phyloP scores from a whole-genome alignment of 768 basidiomycete genomes.

The Tylopilus vinaceipallidus region DNA sequence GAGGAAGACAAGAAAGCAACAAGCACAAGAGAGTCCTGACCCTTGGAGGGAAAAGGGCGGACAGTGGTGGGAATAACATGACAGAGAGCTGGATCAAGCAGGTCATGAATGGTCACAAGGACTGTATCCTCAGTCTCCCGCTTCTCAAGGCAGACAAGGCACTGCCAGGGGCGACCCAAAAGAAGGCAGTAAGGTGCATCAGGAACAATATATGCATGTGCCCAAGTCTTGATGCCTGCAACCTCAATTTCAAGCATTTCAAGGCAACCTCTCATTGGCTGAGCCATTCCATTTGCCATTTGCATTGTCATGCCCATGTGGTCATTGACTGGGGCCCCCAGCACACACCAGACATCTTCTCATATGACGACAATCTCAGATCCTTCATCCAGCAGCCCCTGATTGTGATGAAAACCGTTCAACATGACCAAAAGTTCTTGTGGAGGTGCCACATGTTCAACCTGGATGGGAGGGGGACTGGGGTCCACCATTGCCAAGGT shows the following conservation, averaged over 20 bases:
- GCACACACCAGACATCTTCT: slow-evolving; percentile 14
- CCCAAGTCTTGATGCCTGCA: slow-evolving; percentile 19
- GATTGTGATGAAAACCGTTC: neutral
- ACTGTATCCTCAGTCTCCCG: neutral
- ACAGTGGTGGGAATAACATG: neutral
- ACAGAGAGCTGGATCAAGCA: neutral
- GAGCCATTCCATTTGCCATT: slow-evolving; percentile 16
- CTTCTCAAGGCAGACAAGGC: slow-evolving; percentile 11
- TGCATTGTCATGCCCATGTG: slow-evolving; percentile 21
- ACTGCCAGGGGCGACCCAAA: slow-evolving; percentile 22
- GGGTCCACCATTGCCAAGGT: too few species aligned
- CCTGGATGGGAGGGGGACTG: neutral
- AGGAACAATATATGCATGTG: slow-evolving; percentile 23
- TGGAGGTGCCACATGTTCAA: slow-evolving; percentile 4
- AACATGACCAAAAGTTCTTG: neutral
- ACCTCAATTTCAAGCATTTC: slow-evolving; percentile 13
- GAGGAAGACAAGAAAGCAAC: too few species aligned
- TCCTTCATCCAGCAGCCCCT: slow-evolving; percentile 3
- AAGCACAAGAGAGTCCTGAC: too few species aligned
- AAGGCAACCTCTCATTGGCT: neutral
- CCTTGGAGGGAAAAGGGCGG: neutral
- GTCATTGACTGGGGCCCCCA: slow-evolving; percentile 14
- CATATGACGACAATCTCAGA: slow-evolving; percentile 27
- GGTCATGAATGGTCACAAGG: slow-evolving; percentile 4
- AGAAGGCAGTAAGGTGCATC: slow-evolving; percentile 19